Conservation (phyloP, 208 protist species). For the Crithidia fasciculata region DNA sequence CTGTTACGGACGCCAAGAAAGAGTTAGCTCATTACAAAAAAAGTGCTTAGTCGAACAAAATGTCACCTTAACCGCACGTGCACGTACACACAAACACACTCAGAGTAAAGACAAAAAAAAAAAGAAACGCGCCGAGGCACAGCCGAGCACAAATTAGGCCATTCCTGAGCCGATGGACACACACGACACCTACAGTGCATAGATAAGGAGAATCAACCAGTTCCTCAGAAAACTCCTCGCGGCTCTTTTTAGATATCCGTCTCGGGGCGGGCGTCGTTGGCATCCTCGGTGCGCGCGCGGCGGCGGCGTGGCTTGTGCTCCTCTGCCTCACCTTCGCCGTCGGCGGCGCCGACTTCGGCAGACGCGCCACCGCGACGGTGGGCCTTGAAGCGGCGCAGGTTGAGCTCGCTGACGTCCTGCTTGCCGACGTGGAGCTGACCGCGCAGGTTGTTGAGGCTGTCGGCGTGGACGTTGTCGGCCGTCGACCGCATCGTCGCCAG, state of each 20-base stretch:
- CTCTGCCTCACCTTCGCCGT: slow-evolving; percentile 4
- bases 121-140: background rate
- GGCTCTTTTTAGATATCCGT: slow-evolving; percentile 26
- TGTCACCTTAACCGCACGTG: too few species aligned
- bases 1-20: background rate
- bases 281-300: slow-evolving; percentile 16
- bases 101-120: background rate
- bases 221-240: too few species aligned
- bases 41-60: slow-evolving; percentile 1
- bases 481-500: slow-evolving; percentile 68
- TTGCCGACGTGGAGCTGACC: slow-evolving; percentile 89
- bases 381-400: slow-evolving; percentile 87
- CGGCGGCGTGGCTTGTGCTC: slow-evolving; percentile 24
- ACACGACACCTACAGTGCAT: too few species aligned
- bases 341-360: background rate
- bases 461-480: slow-evolving; percentile 67
- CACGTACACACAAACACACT: too few species aligned
- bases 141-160: too few species aligned
- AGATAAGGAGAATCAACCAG: too few species aligned
- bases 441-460: slow-evolving; percentile 77
- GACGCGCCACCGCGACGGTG: slow-evolving; percentile 38
- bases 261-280: slow-evolving; percentile 15
- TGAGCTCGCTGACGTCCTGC: slow-evolving; percentile 73
- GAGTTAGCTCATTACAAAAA: background rate
- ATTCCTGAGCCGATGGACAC: too few species aligned